A percentile compares a stretch with the other conserved stretches of the same genome.
These are phyloP conservation scores for Cymbidium sinense DNA, from an alignment of 106 monocot genomes.

Conservation along the genomic window DNA sequence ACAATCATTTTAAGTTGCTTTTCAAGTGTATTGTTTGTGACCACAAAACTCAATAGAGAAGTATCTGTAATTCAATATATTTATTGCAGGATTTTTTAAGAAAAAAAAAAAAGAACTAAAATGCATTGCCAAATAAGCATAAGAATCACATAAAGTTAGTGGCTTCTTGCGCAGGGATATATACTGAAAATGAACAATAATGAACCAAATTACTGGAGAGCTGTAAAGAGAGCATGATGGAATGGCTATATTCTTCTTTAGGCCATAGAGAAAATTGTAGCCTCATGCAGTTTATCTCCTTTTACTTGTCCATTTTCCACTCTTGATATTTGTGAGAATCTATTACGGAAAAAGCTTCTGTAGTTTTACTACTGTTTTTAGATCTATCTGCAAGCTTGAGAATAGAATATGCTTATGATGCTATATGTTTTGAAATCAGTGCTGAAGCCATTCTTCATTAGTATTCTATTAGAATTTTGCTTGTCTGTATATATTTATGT, in stretches of 20 bases:
- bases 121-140: background rate
- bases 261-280: background rate
- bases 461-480: slow-evolving; percentile 5
- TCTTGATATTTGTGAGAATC: slow-evolving; percentile 4
- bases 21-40: background rate
- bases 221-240: background rate
- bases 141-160: background rate
- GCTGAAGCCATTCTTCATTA: no score
- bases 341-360: background rate
- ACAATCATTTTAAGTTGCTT: background rate
- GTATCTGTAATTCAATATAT: background rate
- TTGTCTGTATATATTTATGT: slow-evolving; percentile 2
- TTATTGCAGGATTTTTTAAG: background rate
- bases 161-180: background rate
- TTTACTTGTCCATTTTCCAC: background rate
- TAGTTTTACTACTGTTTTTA: background rate
- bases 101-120: background rate
- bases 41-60: background rate
- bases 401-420: no score
- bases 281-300: background rate
- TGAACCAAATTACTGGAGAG: background rate
- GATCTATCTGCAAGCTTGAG: background rate
- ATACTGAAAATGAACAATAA: background rate
- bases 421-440: no score
- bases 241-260: background rate